phyloP scores from a whole-genome alignment of 2,329 filamentous ascomycete genomes.

The Cryoendolithus antarcticus region DNA sequence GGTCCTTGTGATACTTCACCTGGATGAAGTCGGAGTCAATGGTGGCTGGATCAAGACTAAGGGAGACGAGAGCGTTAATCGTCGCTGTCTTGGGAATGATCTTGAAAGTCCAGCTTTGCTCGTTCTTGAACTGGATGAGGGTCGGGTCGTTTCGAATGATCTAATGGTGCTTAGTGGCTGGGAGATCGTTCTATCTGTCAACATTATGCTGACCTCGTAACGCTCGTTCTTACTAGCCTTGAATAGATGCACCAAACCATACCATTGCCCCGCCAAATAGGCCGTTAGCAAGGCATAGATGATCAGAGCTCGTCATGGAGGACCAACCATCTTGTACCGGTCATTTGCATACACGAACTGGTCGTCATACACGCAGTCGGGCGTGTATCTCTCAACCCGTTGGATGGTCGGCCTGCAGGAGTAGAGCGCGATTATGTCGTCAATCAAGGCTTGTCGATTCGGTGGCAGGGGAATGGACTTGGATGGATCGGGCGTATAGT shows the following conservation, averaged over 20 bases:
- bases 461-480: constrained; percentile 36
- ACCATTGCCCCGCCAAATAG: constrained; percentile 22
- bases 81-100: constrained; percentile 44
- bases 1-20: constrained; percentile 49
- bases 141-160: constrained; percentile 42
- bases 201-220: no score
- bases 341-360: constrained; percentile 49
- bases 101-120: constrained; percentile 44
- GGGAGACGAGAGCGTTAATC: constrained; percentile 41
- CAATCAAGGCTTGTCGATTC: constrained; percentile 37
- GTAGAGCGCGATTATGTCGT: constrained; percentile 47
- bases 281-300: neutral
- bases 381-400: constrained; percentile 42
- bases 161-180: no score
- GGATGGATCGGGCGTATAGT: constrained; percentile 39
- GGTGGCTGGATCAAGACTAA: constrained; percentile 41
- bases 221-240: constrained; percentile 37
- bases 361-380: constrained; percentile 47
- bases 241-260: constrained; percentile 46
- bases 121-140: constrained; percentile 45
- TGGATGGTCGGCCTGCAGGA: constrained; percentile 41
- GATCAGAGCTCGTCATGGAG: no score
- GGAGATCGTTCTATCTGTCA: no score
- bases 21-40: constrained; percentile 43
- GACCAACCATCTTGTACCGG: constrained; percentile 39